These are phyloP conservation scores for Blakeslea trispora DNA, from an alignment of 371 early-diverging fungal genomes.

Conservation along the genomic window DNA sequence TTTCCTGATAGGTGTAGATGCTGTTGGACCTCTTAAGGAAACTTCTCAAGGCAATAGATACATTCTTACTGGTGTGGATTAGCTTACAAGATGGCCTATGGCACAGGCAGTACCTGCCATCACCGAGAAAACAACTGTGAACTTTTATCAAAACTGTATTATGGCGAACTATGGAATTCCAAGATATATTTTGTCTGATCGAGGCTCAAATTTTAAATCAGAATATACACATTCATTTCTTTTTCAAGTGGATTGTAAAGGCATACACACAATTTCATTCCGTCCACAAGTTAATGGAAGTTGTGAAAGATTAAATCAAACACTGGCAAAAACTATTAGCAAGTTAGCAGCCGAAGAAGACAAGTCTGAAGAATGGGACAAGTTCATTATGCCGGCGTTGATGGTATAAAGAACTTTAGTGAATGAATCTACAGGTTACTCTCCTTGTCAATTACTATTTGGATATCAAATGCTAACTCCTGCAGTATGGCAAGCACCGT, in stretches of 20 bases:
- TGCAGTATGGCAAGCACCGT: conserved; percentile 23
- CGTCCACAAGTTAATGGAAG: conserved; percentile 37
- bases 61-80: conserved; percentile 24
- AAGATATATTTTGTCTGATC: conserved; percentile 16
- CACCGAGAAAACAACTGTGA: conserved; percentile 1
- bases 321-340: conserved; percentile 1
- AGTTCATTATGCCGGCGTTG: conserved; percentile 11
- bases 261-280: conserved; percentile 25
- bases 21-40: conserved; percentile 22
- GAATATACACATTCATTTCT: conserved; percentile 11
- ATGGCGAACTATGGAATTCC: neutral
- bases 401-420: conserved; percentile 18
- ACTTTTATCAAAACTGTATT: neutral
- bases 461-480: conserved; percentile 24
- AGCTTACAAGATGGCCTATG: conserved; percentile 27
- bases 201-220: conserved; percentile 27
- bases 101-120: conserved; percentile 20
- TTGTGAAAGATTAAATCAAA: conserved; percentile 40
- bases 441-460: conserved; percentile 18
- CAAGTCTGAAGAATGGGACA: conserved; percentile 12
- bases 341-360: conserved; percentile 16
- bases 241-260: conserved; percentile 14
- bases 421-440: conserved; percentile 19
- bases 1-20: conserved; percentile 22
- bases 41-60: conserved; percentile 20